Base-by-base conservation (phyloP, 768 basidiomycete genomes). In the Mycena crocata region DNA sequence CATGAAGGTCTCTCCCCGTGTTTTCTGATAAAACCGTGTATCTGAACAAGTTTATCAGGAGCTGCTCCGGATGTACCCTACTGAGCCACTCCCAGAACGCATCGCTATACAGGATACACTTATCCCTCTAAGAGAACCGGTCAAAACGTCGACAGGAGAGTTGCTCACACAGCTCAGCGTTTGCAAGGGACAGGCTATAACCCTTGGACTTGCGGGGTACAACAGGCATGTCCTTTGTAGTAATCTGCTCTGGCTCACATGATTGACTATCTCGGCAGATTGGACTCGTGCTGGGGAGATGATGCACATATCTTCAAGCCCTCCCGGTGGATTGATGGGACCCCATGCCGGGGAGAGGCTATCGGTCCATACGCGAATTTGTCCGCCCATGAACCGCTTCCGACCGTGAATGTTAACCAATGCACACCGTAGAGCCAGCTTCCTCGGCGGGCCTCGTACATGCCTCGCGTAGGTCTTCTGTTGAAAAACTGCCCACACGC, bases 401-500 rank as follows among this genome's bases (percentile, higher is more conserved):
- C 23, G 23, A 5, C 13, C 17, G 48, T 17, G 23, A 5, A 19
- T 9, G 5, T n/a, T 15, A 13, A 6, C 23, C 30, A 4, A 7
- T 26, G 13, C 2, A 17, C 7, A 28, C 6, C n/a, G 23, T n/a
- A 65, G 67, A 4, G 5, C 57, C 32, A 55, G 46, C 24, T 68
- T 68, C 35, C 23, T 64, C 1, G 67, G 67, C 24, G 67, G 67
- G 5, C 46, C 62, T 6, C 67, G 52, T 3, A 34, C 37, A 1
- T 64, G 57, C 37, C 34, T 60, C 19, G 67, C 57, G 67, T 64
- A 32, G 30, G 48, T 9, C n/a, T n/a, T 31, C 24, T 14, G 23
- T 1, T 21, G 3, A 13, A 4, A 6, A 6, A 19, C 2, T 23
- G 5, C n/a, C 23, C 34, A 3, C 2, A 21, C 32, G 17, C 24